A percentile compares a stretch with the other conserved stretches of the same genome.
Conservation (phyloP, 2,329 filamentous ascomycete genomes). For the Whalleya microplaca region DNA sequence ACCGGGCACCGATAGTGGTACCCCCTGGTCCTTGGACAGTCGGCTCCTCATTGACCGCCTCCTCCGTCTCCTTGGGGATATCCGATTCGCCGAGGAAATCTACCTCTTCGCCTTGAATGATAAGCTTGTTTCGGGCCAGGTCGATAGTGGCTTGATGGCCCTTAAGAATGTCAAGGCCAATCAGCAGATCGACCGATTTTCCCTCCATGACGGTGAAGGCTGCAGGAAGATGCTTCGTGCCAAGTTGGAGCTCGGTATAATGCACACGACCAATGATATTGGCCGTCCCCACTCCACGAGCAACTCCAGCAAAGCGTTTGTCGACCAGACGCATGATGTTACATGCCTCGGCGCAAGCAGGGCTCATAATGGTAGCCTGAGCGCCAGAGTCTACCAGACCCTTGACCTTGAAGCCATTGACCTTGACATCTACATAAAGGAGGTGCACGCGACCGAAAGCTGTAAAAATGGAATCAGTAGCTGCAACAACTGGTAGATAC, state of each 20-base stretch:
- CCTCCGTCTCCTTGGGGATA: slow-evolving; percentile 83
- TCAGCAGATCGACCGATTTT: slow-evolving; percentile 89
- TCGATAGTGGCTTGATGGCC: slow-evolving; percentile 94
- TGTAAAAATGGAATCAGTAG: slow-evolving; percentile 43
- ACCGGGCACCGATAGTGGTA: slow-evolving; percentile 82
- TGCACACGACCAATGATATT: slow-evolving; percentile 95
- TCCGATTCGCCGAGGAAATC: slow-evolving; percentile 91
- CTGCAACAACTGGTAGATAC: slow-evolving; percentile 9
- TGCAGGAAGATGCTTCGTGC: slow-evolving; percentile 82
- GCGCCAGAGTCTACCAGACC: slow-evolving; percentile 97
- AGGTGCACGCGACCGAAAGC: slow-evolving; percentile 95
- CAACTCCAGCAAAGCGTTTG: slow-evolving; percentile 87
- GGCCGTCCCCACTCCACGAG: slow-evolving; percentile 91
- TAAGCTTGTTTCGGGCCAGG: slow-evolving; percentile 78
- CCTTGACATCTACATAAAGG: slow-evolving; percentile 94
- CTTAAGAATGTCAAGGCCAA: slow-evolving; percentile 96
- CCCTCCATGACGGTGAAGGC: slow-evolving; percentile 99
- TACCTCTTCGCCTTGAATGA: slow-evolving; percentile 87
- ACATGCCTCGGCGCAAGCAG: slow-evolving; percentile 85
- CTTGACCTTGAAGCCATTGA: slow-evolving; percentile 91
- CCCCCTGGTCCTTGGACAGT: slow-evolving; percentile 83
- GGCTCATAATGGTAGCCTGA: slow-evolving; percentile 98
- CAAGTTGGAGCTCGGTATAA: slow-evolving; percentile 92
- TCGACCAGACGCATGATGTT: slow-evolving; percentile 97
- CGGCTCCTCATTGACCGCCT: slow-evolving; percentile 75